phyloP scores from a whole-genome alignment of 2,329 filamentous ascomycete species.

The Aspergillus ibericus region DNA sequence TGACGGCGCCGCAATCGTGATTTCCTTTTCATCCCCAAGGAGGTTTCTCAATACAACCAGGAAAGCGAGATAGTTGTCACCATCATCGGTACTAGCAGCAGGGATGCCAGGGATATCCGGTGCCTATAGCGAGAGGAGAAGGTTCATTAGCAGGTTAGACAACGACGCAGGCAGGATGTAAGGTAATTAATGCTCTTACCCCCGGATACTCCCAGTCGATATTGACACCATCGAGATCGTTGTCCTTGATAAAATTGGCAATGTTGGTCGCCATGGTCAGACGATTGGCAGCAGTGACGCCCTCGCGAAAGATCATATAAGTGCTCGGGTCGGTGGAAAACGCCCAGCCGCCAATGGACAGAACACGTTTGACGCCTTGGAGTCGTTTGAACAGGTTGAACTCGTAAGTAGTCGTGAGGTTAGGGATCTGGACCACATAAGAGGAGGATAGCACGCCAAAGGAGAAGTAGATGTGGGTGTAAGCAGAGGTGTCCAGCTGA shows the following conservation, averaged over 20 bases:
- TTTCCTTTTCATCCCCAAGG: constrained; percentile 15
- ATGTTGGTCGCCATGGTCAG: constrained; percentile 39
- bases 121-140: neutral
- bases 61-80: constrained; percentile 38
- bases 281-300: constrained; percentile 40
- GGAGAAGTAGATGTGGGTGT: constrained; percentile 39
- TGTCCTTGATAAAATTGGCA: constrained; percentile 18
- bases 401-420: constrained; percentile 23
- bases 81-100: constrained; percentile 27
- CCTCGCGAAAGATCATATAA: constrained; percentile 41
- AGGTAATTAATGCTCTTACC: constrained; percentile 2
- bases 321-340: constrained; percentile 42
- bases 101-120: constrained; percentile 27
- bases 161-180: neutral
- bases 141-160: neutral
- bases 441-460: constrained; percentile 38
- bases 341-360: constrained; percentile 50
- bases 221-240: constrained; percentile 13
- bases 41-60: constrained; percentile 24
- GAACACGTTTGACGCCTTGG: constrained; percentile 35
- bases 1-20: constrained; percentile 31
- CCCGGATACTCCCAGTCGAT: constrained; percentile 19
- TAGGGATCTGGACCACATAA: constrained; percentile 29
- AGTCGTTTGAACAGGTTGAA: constrained; percentile 37
- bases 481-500: constrained; percentile 24